phyloP scores from a whole-genome alignment of 192 early-diverging fungal species.

The Backusella parvicylindrica region DNA sequence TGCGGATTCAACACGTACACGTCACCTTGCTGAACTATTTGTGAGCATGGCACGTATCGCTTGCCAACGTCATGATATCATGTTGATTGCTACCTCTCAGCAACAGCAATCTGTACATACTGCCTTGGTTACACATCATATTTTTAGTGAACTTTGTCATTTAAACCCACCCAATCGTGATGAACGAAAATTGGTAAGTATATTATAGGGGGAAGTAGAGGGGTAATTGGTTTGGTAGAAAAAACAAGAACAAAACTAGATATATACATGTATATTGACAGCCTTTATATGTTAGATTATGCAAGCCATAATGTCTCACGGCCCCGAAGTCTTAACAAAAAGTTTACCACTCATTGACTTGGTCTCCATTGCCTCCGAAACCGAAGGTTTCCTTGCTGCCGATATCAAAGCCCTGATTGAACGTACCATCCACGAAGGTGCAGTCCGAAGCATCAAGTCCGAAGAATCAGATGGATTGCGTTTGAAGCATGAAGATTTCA shows the following conservation, averaged over 20 bases:
- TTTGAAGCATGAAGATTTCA: slow-evolving; percentile 66
- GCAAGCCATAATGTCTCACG: slow-evolving; percentile 58
- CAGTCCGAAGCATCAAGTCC: slow-evolving; percentile 55
- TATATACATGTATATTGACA: neutral
- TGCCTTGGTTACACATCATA: slow-evolving; percentile 52
- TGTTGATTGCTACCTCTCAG: slow-evolving; percentile 63
- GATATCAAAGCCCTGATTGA: slow-evolving; percentile 79
- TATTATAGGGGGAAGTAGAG: no score
- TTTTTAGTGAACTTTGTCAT: slow-evolving; percentile 61
- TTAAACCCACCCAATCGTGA: slow-evolving; percentile 58
- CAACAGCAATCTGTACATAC: slow-evolving; percentile 62
- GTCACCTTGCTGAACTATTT: slow-evolving; percentile 65
- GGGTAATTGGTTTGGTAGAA: neutral
- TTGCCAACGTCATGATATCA: slow-evolving; percentile 46
- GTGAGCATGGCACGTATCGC: slow-evolving; percentile 47
- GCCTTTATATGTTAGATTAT: slow-evolving; percentile 58
- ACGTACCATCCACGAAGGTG: slow-evolving; percentile 77
- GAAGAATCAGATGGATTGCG: neutral
- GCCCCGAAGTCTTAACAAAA: slow-evolving; percentile 41
- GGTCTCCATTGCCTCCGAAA: slow-evolving; percentile 66
- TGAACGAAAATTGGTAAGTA: slow-evolving; percentile 60
- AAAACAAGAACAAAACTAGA: neutral
- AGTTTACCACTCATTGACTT: slow-evolving; percentile 63
- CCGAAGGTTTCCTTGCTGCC: slow-evolving; percentile 85
- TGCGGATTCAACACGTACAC: slow-evolving; percentile 58